Evolutionary conservation across 2,329 filamentous ascomycete species (phyloP).

Genomic region (Talaromyces atroroseus): DNA sequence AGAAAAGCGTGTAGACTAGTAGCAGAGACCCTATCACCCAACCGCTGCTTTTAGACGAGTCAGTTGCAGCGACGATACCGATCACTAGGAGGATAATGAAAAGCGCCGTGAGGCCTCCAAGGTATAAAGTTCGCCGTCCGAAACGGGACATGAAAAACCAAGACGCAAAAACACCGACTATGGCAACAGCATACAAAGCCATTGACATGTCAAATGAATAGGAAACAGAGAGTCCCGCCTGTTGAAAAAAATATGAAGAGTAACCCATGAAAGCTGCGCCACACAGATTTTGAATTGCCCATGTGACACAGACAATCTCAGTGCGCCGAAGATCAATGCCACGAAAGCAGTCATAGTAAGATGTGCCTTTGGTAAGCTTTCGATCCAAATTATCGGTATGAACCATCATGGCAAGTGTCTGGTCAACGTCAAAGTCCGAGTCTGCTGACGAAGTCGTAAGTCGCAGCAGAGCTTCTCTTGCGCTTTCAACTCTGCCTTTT

Average conservation of each 20-base stretch:
- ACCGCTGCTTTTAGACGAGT: conserved; percentile 50
- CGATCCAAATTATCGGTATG: conserved; percentile 82
- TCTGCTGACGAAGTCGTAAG: conserved; percentile 22
- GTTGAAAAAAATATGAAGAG: conserved; percentile 55
- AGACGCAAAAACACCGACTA: conserved; percentile 72
- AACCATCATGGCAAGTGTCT: conserved; percentile 86
- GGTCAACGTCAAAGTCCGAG: conserved; percentile 63
- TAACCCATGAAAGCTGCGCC: conserved; percentile 61
- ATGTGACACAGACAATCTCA: conserved; percentile 62
- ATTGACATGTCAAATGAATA: conserved; percentile 49
- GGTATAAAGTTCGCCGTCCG: conserved; percentile 69
- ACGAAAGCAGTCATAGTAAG: conserved; percentile 77
- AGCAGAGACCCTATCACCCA: conserved; percentile 74
- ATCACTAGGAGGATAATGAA: conserved; percentile 73
- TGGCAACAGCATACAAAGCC: conserved; percentile 60
- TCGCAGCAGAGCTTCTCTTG: conserved; percentile 33
- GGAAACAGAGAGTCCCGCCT: conserved; percentile 50
- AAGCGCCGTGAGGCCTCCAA: conserved; percentile 69
- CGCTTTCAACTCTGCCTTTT: conserved; percentile 39
- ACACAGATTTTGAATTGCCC: conserved; percentile 59
- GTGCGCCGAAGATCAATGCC: conserved; percentile 73
- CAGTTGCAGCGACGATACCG: conserved; percentile 69
- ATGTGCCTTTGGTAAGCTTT: conserved; percentile 65
- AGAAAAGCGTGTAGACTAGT: conserved; percentile 73
- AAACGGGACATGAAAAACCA: conserved; percentile 74